Percentiles rank a stretch among this genome's conserved stretches.
Conservation (phyloP, 2,329 filamentous ascomycete genomes). For the Monosporascus sp. region DNA sequence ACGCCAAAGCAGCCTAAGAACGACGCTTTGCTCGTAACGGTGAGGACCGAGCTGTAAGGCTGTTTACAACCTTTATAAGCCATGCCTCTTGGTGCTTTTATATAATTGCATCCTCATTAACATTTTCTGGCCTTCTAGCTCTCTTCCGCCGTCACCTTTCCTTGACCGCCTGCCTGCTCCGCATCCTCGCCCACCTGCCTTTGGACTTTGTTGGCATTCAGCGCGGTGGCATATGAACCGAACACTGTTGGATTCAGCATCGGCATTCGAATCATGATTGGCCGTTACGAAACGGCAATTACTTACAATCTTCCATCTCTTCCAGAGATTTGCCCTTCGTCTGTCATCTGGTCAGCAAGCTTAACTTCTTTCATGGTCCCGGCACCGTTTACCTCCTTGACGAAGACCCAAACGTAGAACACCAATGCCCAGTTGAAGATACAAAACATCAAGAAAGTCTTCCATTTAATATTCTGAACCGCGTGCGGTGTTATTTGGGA, state of each 20-base stretch:
- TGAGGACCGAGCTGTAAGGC: too few species aligned
- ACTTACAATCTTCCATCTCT: constrained; percentile 31
- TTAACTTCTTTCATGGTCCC: not conserved
- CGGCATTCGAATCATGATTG: not conserved
- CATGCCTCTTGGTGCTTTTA: too few species aligned
- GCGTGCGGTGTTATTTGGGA: constrained; percentile 43
- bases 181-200: not conserved
- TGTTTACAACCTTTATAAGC: too few species aligned
- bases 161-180: too few species aligned
- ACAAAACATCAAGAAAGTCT: constrained; percentile 44
- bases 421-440: constrained; percentile 43
- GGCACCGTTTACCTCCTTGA: constrained; percentile 28
- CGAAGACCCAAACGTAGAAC: constrained; percentile 36
- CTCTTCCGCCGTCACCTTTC: too few species aligned
- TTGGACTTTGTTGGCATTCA: not conserved
- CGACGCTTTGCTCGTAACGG: too few species aligned
- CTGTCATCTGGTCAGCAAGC: constrained; percentile 2
- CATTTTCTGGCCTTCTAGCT: too few species aligned
- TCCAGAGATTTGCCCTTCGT: constrained; percentile 39
- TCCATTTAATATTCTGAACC: constrained; percentile 40
- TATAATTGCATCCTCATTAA: too few species aligned
- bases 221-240: not conserved
- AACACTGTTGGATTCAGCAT: not conserved
- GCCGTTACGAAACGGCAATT: not conserved
- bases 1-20: too few species aligned